Percentiles rank a stretch among this genome's conserved stretches.
phyloP scores from a whole-genome alignment of 495 filamentous ascomycete species.

The Penicillium riverlandense region DNA sequence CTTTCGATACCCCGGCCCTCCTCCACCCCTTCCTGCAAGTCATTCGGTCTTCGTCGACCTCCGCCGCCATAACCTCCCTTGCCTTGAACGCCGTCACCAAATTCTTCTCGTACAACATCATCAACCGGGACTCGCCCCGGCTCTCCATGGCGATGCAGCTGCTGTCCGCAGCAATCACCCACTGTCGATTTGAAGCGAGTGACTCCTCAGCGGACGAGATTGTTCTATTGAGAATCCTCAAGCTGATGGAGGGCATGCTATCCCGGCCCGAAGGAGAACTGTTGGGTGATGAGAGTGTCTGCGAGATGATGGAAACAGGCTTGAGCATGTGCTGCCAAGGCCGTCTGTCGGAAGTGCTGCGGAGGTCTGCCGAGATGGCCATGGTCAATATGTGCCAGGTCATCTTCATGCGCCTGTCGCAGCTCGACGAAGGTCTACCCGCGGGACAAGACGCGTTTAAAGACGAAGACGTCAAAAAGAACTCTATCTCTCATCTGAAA shows the following conservation, averaged over 20 bases:
- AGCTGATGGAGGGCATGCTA: slow-evolving; percentile 97
- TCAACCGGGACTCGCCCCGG: slow-evolving; percentile 72
- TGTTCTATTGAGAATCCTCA: slow-evolving; percentile 84
- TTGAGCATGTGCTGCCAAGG: slow-evolving; percentile 95
- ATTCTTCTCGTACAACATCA: slow-evolving; percentile 91
- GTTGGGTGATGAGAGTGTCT: slow-evolving; percentile 92
- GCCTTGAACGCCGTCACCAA: slow-evolving; percentile 94
- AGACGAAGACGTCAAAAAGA: slow-evolving; percentile 51
- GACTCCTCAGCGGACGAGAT: slow-evolving; percentile 93
- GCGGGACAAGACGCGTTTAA: slow-evolving; percentile 47
- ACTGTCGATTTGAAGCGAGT: slow-evolving; percentile 95
- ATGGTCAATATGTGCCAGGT: slow-evolving; percentile 99
- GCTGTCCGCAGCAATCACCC: slow-evolving; percentile 89
- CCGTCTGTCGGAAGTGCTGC: slow-evolving; percentile 82
- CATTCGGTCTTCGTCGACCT: slow-evolving; percentile 92
- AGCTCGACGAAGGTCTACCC: slow-evolving; percentile 66
- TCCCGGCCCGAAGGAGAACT: slow-evolving; percentile 86
- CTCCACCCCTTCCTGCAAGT: slow-evolving; percentile 96
- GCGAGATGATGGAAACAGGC: slow-evolving; percentile 99
- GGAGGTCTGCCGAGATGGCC: slow-evolving; percentile 87
- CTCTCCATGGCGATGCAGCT: slow-evolving; percentile 90
- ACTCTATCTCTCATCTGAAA: slow-evolving; percentile 48
- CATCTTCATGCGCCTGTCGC: slow-evolving; percentile 87
- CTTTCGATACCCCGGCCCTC: slow-evolving; percentile 82
- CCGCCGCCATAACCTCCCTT: slow-evolving; percentile 90